Evolutionary conservation across 202 grass and related monocot species (phyloP).

Genomic region (Panicum virgatum): DNA sequence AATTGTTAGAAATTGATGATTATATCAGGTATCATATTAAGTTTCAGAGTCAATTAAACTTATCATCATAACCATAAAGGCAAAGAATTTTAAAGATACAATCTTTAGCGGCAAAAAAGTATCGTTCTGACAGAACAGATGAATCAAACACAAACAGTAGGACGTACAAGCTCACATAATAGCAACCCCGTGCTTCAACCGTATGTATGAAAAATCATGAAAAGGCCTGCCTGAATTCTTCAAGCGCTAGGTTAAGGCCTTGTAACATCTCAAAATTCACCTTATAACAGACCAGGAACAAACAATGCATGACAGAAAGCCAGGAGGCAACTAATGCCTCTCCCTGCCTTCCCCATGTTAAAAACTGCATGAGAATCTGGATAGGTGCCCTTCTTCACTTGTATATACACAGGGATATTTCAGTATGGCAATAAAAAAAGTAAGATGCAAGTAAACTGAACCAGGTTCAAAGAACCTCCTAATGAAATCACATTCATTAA

Average conservation of each 20-base stretch:
- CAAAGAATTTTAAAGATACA: background rate
- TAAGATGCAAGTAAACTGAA: background rate
- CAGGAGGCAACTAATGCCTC: background rate
- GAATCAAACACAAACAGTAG: background rate
- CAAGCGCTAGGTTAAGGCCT: background rate
- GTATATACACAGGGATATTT: background rate
- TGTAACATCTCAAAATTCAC: background rate
- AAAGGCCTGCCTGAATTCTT: background rate
- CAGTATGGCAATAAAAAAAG: background rate
- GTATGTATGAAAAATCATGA: background rate
- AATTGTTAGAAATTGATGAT: background rate
- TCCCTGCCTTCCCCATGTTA: background rate
- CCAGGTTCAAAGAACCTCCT: background rate
- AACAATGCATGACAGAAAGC: background rate
- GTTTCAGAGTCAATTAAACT: background rate
- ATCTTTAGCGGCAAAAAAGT: background rate
- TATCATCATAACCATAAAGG: background rate
- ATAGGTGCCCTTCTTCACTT: background rate
- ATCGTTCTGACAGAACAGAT: background rate
- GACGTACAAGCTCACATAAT: background rate
- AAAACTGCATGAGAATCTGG: background rate
- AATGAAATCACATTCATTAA: background rate
- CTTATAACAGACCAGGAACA: background rate
- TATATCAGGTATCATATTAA: background rate
- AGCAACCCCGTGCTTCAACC: background rate